These are phyloP conservation scores for Gynandropsis gynandra DNA, from an alignment of 345 rosid genomes.

Conservation along the genomic window DNA sequence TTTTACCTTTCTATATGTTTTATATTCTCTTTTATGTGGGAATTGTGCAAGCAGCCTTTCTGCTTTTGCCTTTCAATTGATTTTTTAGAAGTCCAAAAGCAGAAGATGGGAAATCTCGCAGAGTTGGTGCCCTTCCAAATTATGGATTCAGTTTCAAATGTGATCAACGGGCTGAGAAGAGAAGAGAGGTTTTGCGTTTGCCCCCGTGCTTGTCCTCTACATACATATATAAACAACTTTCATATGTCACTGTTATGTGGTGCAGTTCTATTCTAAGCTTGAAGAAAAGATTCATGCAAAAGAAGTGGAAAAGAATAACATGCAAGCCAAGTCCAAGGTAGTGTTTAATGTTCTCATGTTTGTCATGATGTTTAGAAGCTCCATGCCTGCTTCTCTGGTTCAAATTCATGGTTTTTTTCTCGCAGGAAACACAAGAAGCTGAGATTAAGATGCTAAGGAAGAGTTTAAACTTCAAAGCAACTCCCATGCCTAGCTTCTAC, in stretches of 20 bases:
- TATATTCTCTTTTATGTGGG: slow-evolving; percentile 14
- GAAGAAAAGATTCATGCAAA: slow-evolving; percentile 96
- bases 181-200: slow-evolving; percentile 74
- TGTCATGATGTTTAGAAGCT: slow-evolving; percentile 2
- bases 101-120: slow-evolving; percentile 60
- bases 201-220: slow-evolving; percentile 6
- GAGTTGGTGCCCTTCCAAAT: slow-evolving; percentile 73
- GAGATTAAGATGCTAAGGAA: slow-evolving; percentile 87
- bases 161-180: slow-evolving; percentile 95
- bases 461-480: slow-evolving; percentile 90
- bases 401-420: slow-evolving; percentile 11
- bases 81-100: slow-evolving; percentile 47
- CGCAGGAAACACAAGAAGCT: slow-evolving; percentile 93
- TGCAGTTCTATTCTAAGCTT: slow-evolving; percentile 86
- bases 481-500: slow-evolving; percentile 97
- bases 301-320: slow-evolving; percentile 64
- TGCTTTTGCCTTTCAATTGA: slow-evolving; percentile 12
- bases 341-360: slow-evolving; percentile 15
- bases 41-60: slow-evolving; percentile 10
- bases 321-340: slow-evolving; percentile 97
- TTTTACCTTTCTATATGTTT: slow-evolving; percentile 25
- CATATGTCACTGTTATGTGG: slow-evolving; percentile 16
- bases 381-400: slow-evolving; percentile 4
- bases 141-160: slow-evolving; percentile 97
- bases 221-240: background rate